Conservation (phyloP, 495 filamentous ascomycete species). For the Penicillium alfredii region DNA sequence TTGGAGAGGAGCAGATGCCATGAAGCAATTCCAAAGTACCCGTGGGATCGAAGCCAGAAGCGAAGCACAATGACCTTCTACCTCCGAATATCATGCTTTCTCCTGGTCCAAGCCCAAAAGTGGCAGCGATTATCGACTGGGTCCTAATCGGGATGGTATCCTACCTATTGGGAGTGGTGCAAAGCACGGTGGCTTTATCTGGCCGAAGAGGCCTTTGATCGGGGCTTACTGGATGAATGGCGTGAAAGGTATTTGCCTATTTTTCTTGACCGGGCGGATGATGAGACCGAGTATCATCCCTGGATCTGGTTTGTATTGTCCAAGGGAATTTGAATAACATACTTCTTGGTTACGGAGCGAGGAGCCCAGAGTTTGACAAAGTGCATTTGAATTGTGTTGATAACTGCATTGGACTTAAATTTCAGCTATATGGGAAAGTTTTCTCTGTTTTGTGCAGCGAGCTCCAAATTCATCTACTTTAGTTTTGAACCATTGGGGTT, state of each 20-base stretch:
- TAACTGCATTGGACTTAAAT: no score
- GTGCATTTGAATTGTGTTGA: no score
- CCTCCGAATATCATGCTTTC: slow-evolving; percentile 35
- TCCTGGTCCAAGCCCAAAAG: slow-evolving; percentile 17
- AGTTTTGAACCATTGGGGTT: no score
- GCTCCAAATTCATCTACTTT: no score
- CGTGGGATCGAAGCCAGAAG: slow-evolving; percentile 18
- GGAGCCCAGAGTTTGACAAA: no score
- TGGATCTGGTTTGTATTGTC: slow-evolving; percentile 18
- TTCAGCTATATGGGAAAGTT: no score
- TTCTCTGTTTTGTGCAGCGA: no score
- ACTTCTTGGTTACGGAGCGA: no score
- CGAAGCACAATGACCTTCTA: slow-evolving; percentile 32
- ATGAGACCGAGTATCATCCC: slow-evolving; percentile 16
- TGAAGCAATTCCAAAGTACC: slow-evolving; percentile 19
- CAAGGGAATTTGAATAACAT: slow-evolving; percentile 16
- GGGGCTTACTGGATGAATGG: slow-evolving; percentile 18
- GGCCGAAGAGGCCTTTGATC: slow-evolving; percentile 12
- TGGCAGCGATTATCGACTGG: slow-evolving; percentile 38
- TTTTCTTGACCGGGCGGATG: slow-evolving; percentile 22
- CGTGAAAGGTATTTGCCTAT: slow-evolving; percentile 16
- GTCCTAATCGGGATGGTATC: slow-evolving; percentile 40
- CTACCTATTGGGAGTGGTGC: slow-evolving; percentile 43
- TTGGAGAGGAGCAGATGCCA: slow-evolving; percentile 18
- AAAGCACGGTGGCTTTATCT: slow-evolving; percentile 25